These are phyloP conservation scores for Aspergillus piperis DNA, from an alignment of 2,329 filamentous ascomycete genomes.

Conservation along the genomic window DNA sequence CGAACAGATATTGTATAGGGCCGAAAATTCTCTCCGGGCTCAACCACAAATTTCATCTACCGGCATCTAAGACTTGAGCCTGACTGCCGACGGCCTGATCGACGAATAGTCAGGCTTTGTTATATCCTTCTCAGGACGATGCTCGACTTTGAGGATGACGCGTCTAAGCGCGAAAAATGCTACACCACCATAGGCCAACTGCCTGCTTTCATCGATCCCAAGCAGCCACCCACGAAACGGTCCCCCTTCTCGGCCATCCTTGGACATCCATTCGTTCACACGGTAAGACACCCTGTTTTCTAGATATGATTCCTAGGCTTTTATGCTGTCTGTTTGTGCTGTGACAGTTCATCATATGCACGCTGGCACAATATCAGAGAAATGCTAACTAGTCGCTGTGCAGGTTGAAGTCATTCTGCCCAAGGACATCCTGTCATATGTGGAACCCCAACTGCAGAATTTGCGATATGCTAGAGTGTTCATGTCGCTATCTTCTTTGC, in stretches of 20 bases:
- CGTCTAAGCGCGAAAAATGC: slow-evolving; percentile 60
- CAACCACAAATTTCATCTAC: background rate
- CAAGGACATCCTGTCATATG: slow-evolving; percentile 57
- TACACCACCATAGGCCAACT: slow-evolving; percentile 71
- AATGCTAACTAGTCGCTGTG: slow-evolving; percentile 2
- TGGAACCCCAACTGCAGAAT: slow-evolving; percentile 49
- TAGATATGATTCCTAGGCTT: background rate
- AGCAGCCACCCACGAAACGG: slow-evolving; percentile 69
- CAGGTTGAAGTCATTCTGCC: slow-evolving; percentile 70
- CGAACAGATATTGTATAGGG: background rate
- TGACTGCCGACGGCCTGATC: background rate
- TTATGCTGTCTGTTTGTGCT: background rate
- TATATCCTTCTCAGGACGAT: slow-evolving; percentile 29
- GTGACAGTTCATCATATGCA: background rate
- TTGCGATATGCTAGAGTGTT: slow-evolving; percentile 66
- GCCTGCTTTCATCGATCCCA: slow-evolving; percentile 66
- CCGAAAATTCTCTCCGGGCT: background rate
- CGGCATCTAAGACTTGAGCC: background rate
- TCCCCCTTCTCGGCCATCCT: slow-evolving; percentile 74
- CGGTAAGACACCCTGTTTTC: slow-evolving; percentile 45
- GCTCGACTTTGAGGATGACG: slow-evolving; percentile 46
- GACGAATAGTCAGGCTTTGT: too few relatives aligned
- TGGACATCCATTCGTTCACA: slow-evolving; percentile 68
- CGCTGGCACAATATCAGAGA: background rate
- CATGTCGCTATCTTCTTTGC: slow-evolving; percentile 70